phyloP scores from a whole-genome alignment of 495 filamentous ascomycete species.

The Neurospora terricola region DNA sequence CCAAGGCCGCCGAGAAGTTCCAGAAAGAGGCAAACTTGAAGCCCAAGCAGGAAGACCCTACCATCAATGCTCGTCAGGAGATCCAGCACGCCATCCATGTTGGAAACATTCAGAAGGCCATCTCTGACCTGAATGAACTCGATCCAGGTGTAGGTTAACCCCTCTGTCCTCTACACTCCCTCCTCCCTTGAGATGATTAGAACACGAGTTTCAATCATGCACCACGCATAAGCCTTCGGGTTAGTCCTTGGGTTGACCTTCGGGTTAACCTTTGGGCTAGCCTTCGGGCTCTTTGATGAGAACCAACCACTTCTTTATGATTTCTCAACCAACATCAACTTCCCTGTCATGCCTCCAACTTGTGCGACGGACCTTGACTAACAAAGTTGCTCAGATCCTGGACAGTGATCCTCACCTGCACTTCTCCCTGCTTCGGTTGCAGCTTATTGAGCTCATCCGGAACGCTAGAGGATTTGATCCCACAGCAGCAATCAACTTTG shows the following conservation, averaged over 20 bases:
- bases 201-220: constrained; percentile 79
- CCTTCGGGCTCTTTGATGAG: constrained; percentile 60
- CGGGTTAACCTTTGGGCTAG: neutral
- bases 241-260: neutral
- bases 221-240: constrained; percentile 93
- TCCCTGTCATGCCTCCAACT: neutral
- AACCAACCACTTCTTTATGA: constrained; percentile 93
- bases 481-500: constrained; percentile 74
- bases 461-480: constrained; percentile 67
- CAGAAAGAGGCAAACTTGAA: constrained; percentile 85
- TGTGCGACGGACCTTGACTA: constrained; percentile 1
- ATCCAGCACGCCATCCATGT: constrained; percentile 73
- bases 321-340: constrained; percentile 16
- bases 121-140: constrained; percentile 78
- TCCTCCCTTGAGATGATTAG: constrained; percentile 75
- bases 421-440: constrained; percentile 81
- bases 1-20: constrained; percentile 87
- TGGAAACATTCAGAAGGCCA: constrained; percentile 75
- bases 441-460: constrained; percentile 89
- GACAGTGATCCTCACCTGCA: constrained; percentile 77
- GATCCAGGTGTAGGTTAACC: constrained; percentile 68
- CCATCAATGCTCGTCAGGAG: constrained; percentile 66
- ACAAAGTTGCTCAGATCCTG: constrained; percentile 53
- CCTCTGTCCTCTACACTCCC: constrained; percentile 2
- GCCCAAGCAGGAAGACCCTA: constrained; percentile 55